A percentile compares a stretch with the other conserved stretches of the same genome.
These are phyloP conservation scores for Fusarium sp. DNA, from an alignment of 2,329 filamentous ascomycete species.

Conservation along the genomic window DNA sequence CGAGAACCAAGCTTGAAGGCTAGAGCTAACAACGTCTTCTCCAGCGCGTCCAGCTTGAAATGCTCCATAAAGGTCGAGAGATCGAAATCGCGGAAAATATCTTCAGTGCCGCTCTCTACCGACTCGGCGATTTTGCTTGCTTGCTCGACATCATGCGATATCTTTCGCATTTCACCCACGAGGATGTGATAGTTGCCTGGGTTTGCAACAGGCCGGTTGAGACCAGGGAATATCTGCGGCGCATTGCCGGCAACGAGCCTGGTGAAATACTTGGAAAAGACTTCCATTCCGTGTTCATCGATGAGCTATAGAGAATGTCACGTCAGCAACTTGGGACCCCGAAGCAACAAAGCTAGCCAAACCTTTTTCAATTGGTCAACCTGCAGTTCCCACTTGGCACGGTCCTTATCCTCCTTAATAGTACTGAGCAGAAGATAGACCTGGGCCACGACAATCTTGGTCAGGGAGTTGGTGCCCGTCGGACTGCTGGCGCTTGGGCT, in stretches of 20 bases:
- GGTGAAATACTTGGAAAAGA: constrained; percentile 94
- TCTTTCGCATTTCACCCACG: constrained; percentile 84
- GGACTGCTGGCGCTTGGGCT: constrained; percentile 70
- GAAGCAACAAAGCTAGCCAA: constrained; percentile 36
- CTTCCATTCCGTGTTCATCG: constrained; percentile 99
- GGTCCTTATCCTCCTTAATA: constrained; percentile 91
- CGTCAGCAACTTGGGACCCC: constrained; percentile 31
- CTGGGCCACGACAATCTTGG: constrained; percentile 95
- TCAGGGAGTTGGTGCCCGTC: constrained; percentile 73
- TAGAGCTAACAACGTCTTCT: constrained; percentile 86
- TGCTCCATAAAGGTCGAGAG: constrained; percentile 95
- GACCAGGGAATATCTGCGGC: constrained; percentile 85
- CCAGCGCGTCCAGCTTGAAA: constrained; percentile 89
- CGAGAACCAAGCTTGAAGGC: constrained; percentile 87
- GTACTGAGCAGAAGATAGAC: constrained; percentile 93
- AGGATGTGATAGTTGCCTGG: constrained; percentile 86
- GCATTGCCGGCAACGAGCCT: constrained; percentile 93
- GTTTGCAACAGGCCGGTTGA: constrained; percentile 76
- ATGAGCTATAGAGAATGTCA: constrained; percentile 70
- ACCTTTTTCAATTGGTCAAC: constrained; percentile 93
- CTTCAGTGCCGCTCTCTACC: constrained; percentile 88
- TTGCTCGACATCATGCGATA: constrained; percentile 81
- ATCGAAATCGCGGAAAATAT: constrained; percentile 95
- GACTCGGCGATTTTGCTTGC: constrained; percentile 92
- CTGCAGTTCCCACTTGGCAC: constrained; percentile 91